These are phyloP conservation scores for Verticillium alfalfae DNA, from an alignment of 2,329 filamentous ascomycete genomes.

Conservation along the genomic window DNA sequence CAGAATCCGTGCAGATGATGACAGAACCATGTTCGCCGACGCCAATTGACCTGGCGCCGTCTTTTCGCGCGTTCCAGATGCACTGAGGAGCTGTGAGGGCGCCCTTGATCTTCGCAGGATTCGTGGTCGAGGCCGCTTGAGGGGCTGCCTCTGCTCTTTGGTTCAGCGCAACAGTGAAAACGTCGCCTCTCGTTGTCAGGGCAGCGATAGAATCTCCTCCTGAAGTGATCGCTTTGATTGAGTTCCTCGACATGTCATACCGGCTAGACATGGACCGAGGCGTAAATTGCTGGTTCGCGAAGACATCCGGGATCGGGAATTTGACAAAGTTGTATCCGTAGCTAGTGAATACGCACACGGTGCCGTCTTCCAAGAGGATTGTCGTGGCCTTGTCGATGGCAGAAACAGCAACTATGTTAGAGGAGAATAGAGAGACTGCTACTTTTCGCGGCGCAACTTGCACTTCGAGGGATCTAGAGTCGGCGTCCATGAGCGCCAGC, in stretches of 20 bases:
- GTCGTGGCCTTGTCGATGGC: slow-evolving; percentile 89
- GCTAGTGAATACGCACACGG: slow-evolving; percentile 90
- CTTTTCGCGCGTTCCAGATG: slow-evolving; percentile 85
- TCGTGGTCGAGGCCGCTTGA: slow-evolving; percentile 72
- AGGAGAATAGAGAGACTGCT: slow-evolving; percentile 73
- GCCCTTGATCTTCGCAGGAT: slow-evolving; percentile 82
- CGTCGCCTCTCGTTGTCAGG: slow-evolving; percentile 75
- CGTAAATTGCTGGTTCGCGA: slow-evolving; percentile 64
- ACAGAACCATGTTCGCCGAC: slow-evolving; percentile 92
- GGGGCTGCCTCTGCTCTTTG: slow-evolving; percentile 58
- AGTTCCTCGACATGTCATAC: slow-evolving; percentile 59
- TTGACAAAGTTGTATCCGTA: slow-evolving; percentile 91
- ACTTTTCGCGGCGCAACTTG: slow-evolving; percentile 81
- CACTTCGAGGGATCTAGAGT: slow-evolving; percentile 83
- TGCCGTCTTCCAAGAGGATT: slow-evolving; percentile 77
- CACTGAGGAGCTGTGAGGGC: slow-evolving; percentile 73
- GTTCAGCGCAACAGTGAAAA: slow-evolving; percentile 79
- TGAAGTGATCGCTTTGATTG: slow-evolving; percentile 71
- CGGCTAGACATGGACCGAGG: slow-evolving; percentile 60
- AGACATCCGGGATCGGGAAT: slow-evolving; percentile 69
- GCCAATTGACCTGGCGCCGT: slow-evolving; percentile 78
- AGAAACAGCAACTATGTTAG: slow-evolving; percentile 70
- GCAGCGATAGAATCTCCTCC: slow-evolving; percentile 91
- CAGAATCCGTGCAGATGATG: slow-evolving; percentile 87
- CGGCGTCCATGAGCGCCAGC: slow-evolving; percentile 88